Evolutionary conservation across 2,329 filamentous ascomycete genomes (phyloP).

Genomic region (Fusarium mangiferae): DNA sequence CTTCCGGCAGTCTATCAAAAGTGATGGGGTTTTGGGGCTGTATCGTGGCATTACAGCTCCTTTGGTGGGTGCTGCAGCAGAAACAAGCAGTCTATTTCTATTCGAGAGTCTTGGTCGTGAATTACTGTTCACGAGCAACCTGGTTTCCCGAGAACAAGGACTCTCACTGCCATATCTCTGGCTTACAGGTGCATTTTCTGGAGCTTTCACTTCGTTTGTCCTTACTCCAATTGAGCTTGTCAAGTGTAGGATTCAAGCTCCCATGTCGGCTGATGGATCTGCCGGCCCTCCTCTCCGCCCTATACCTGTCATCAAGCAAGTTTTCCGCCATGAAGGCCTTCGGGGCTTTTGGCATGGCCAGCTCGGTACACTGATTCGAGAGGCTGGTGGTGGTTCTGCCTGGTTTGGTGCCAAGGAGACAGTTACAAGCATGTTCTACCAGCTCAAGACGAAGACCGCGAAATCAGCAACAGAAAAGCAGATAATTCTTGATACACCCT

Average conservation of each 20-base stretch:
- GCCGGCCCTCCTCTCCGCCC: conserved; percentile 67
- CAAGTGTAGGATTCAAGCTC: conserved; percentile 98
- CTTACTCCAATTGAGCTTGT: conserved; percentile 96
- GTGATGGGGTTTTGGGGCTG: conserved; percentile 82
- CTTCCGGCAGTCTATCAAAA: conserved; percentile 84
- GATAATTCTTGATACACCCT: conserved; percentile 58
- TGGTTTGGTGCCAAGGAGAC: conserved; percentile 97
- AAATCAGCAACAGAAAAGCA: conserved; percentile 54
- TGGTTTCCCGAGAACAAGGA: conserved; percentile 62
- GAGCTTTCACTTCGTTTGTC: conserved; percentile 88
- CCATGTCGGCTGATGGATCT: conserved; percentile 55
- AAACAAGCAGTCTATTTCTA: conserved; percentile 93
- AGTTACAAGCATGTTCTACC: conserved; percentile 75
- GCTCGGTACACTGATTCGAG: conserved; percentile 89
- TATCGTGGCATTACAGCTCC: conserved; percentile 96
- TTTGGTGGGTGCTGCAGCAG: conserved; percentile 87
- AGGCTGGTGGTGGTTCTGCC: conserved; percentile 90
- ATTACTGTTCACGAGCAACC: conserved; percentile 65
- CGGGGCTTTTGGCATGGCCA: conserved; percentile 96
- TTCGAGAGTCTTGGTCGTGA: conserved; percentile 83
- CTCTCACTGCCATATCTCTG: conserved; percentile 81
- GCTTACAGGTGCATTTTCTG: conserved; percentile 84
- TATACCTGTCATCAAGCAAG: conserved; percentile 76
- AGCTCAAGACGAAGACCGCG: conserved; percentile 59
- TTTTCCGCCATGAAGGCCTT: conserved; percentile 85